phyloP scores from a whole-genome alignment of 495 filamentous ascomycete genomes.

The Talaromyces wortmannii region DNA sequence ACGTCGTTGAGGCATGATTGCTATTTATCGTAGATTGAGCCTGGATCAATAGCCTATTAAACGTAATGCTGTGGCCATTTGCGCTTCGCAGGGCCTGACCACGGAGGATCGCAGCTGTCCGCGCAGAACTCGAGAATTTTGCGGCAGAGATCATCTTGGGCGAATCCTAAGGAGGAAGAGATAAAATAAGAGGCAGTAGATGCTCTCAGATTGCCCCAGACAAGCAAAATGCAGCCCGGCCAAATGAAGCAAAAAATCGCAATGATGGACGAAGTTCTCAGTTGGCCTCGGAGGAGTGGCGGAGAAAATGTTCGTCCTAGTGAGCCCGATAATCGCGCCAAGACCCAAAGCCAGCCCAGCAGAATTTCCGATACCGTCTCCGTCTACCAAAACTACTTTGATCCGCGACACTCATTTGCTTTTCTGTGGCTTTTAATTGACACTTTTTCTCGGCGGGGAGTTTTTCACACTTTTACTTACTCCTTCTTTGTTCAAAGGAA shows the following conservation, averaged over 20 bases:
- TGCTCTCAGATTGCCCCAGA: neutral
- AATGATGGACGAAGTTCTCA: neutral
- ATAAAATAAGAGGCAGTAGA: conserved; percentile 5
- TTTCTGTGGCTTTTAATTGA: neutral
- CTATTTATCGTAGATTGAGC: neutral
- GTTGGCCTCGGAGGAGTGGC: neutral
- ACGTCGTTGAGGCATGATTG: neutral
- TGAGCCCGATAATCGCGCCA: conserved; percentile 1
- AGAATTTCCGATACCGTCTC: neutral
- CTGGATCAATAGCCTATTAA: conserved; percentile 2
- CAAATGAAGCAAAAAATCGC: neutral
- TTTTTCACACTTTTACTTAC: too few species aligned
- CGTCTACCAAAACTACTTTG: too few species aligned
- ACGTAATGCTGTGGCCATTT: conserved; percentile 1
- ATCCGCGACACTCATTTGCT: neutral
- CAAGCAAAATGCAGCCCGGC: neutral
- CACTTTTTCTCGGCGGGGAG: too few species aligned
- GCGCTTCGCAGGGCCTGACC: conserved; percentile 1
- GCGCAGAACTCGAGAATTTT: conserved; percentile 31
- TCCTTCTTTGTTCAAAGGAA: neutral
- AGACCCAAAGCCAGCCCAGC: neutral
- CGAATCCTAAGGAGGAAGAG: neutral
- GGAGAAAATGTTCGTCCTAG: conserved; percentile 7
- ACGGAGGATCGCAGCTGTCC: conserved; percentile 27
- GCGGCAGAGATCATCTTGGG: conserved; percentile 37